Conservation (phyloP, 2,329 filamentous ascomycete genomes). For the Monosporascus sp. region DNA sequence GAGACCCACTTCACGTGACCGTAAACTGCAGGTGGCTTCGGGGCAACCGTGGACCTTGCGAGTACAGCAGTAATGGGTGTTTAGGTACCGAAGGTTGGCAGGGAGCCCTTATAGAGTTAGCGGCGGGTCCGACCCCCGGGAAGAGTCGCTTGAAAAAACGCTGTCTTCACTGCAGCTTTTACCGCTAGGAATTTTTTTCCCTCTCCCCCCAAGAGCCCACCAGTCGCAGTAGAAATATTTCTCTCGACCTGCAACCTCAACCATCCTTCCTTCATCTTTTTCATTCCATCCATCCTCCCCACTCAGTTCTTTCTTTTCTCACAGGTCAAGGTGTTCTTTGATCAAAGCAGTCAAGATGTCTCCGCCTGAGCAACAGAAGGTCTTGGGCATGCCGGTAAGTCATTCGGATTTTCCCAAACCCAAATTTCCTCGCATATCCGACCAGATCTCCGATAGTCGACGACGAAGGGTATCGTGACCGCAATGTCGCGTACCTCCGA, state of each 20-base stretch:
- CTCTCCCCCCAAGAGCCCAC: slow-evolving; percentile 35
- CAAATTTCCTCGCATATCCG: slow-evolving; percentile 14
- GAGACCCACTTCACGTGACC: slow-evolving; percentile 10
- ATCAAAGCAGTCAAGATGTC: slow-evolving; percentile 49
- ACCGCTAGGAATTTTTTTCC: slow-evolving; percentile 48
- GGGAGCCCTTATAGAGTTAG: slow-evolving; percentile 16
- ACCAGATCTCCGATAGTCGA: slow-evolving; percentile 2
- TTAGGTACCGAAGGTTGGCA: slow-evolving; percentile 6
- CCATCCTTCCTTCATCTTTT: slow-evolving; percentile 7
- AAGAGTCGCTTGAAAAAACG: slow-evolving; percentile 51
- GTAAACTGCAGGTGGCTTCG: slow-evolving; percentile 8
- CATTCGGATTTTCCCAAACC: slow-evolving; percentile 2
- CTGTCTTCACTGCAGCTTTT: slow-evolving; percentile 30
- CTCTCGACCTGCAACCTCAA: slow-evolving; percentile 27
- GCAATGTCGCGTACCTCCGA: slow-evolving; percentile 13
- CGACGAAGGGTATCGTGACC: slow-evolving; percentile 10
- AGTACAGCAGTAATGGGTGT: background rate
- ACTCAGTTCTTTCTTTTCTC: slow-evolving; percentile 50
- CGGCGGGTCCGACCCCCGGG: slow-evolving; percentile 31
- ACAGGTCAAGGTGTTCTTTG: slow-evolving; percentile 35
- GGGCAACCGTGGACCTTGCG: slow-evolving; percentile 13
- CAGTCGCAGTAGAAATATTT: slow-evolving; percentile 40
- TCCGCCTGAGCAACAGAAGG: slow-evolving; percentile 48
- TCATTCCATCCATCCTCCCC: slow-evolving; percentile 40
- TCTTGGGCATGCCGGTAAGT: slow-evolving; percentile 62